A percentile compares a stretch with the other conserved stretches of the same genome.
Evolutionary conservation across 176 grass and related monocot species (phyloP).

Genomic region (Eragrostis nindensis): DNA sequence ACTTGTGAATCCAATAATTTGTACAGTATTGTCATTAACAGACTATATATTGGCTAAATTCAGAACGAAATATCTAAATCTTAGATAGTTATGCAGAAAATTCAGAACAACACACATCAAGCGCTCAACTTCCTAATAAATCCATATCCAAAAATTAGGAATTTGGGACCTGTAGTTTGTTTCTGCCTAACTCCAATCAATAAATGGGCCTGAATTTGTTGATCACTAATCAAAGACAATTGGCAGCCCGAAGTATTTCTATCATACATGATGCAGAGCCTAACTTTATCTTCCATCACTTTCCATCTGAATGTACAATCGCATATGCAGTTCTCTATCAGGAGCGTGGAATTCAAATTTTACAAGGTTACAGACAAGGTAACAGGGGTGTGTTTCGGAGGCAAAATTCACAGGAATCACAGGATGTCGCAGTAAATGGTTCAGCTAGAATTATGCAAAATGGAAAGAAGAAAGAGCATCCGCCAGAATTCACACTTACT

Average conservation of each 20-base stretch:
- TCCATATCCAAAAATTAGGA: not conserved
- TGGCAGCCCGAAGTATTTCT: not conserved
- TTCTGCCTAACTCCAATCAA: not conserved
- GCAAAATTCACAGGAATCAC: not conserved
- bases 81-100: not conserved
- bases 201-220: not conserved
- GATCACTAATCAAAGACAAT: not conserved
- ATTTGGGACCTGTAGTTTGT: not conserved
- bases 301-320: not conserved
- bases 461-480: not conserved
- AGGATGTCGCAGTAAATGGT: not conserved
- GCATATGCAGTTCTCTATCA: not conserved
- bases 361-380: too few relatives aligned
- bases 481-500: conserved; percentile 57
- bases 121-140: not conserved
- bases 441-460: not conserved
- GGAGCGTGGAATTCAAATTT: not conserved
- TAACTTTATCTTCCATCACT: not conserved
- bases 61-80: not conserved
- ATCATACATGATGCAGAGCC: not conserved
- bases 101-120: not conserved
- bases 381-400: not conserved
- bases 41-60: not conserved
- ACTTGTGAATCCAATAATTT: conserved; percentile 6
- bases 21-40: not conserved